Percentiles rank a stretch among this genome's conserved stretches.
These are phyloP conservation scores for Backusella mclennaniae DNA, from an alignment of 192 early-diverging fungal species.

Conservation along the genomic window DNA sequence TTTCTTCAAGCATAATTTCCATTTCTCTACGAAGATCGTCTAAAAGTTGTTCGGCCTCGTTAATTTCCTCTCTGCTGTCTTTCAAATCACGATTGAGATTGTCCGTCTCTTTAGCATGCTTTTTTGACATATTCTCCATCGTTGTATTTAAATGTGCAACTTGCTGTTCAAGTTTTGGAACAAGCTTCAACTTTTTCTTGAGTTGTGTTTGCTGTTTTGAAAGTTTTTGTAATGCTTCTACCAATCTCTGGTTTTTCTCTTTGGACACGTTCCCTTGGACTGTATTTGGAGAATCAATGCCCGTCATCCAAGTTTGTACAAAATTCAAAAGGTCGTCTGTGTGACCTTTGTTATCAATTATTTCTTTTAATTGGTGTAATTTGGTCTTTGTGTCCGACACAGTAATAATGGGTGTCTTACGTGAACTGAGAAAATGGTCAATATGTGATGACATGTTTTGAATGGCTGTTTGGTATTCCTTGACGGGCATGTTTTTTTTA, in stretches of 20 bases:
- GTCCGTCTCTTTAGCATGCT: neutral
- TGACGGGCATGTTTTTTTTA: neutral
- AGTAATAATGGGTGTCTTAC: slow-evolving; percentile 1
- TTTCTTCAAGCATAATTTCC: slow-evolving; percentile 17
- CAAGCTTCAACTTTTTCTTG: neutral
- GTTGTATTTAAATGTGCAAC: neutral
- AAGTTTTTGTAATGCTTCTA: neutral
- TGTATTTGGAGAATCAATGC: slow-evolving; percentile 1
- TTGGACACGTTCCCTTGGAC: neutral
- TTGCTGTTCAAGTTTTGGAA: slow-evolving; percentile 2
- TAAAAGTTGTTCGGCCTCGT: slow-evolving; percentile 10
- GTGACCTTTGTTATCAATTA: neutral
- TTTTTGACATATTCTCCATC: neutral
- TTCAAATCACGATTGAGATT: neutral
- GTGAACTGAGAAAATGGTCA: neutral
- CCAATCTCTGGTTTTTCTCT: neutral
- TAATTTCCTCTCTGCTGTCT: neutral
- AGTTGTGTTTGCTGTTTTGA: neutral
- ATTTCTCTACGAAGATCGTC: slow-evolving; percentile 14
- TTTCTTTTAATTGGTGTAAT: slow-evolving; percentile 13
- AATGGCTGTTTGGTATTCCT: neutral
- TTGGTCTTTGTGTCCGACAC: slow-evolving; percentile 4
- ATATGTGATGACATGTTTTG: slow-evolving; percentile 3
- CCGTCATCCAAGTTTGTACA: neutral
- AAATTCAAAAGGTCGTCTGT: neutral